Percentiles rank a stretch among this genome's conserved stretches.
Conservation (phyloP, 1,139 yeast genomes). For the Groenewaldozyma auringiensis region DNA sequence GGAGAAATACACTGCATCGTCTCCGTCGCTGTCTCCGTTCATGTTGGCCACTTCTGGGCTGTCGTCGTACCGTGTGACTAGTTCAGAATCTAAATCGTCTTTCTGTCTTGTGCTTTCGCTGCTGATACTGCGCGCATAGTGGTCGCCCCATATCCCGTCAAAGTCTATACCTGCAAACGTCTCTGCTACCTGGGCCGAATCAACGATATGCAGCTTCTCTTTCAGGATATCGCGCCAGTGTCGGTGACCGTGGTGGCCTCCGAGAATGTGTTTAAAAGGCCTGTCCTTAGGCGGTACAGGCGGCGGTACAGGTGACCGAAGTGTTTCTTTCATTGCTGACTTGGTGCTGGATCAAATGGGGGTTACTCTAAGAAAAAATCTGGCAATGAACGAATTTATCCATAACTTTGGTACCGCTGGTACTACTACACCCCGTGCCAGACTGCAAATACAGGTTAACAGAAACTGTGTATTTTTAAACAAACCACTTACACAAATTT, state of each 20-base stretch:
- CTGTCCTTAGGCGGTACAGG: not conserved
- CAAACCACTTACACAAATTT: too few species aligned
- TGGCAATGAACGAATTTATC: too few species aligned
- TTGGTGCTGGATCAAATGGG: too few species aligned
- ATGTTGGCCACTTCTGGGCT: not conserved
- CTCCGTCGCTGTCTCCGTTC: not conserved
- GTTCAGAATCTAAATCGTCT: not conserved
- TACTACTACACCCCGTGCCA: too few species aligned
- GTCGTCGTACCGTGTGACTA: not conserved
- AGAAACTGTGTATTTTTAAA: too few species aligned
- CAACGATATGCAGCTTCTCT: not conserved
- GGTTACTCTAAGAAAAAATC: too few species aligned
- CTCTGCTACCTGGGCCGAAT: not conserved
- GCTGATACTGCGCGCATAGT: not conserved
- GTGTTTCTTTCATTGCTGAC: not conserved
- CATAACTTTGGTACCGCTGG: too few species aligned
- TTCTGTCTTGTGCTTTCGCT: not conserved
- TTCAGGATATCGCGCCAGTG: not conserved
- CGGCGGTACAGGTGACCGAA: not conserved
- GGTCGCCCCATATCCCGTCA: not conserved
- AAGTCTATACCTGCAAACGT: not conserved
- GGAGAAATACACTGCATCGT: not conserved
- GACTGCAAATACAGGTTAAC: too few species aligned
- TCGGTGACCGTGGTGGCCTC: not conserved
- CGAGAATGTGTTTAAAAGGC: not conserved